Evolutionary conservation across 805 yeast species (phyloP), one percentile per base, ranked within the genome.

Genomic region (Sugiyamaella boreocaroliniensis): DNA sequence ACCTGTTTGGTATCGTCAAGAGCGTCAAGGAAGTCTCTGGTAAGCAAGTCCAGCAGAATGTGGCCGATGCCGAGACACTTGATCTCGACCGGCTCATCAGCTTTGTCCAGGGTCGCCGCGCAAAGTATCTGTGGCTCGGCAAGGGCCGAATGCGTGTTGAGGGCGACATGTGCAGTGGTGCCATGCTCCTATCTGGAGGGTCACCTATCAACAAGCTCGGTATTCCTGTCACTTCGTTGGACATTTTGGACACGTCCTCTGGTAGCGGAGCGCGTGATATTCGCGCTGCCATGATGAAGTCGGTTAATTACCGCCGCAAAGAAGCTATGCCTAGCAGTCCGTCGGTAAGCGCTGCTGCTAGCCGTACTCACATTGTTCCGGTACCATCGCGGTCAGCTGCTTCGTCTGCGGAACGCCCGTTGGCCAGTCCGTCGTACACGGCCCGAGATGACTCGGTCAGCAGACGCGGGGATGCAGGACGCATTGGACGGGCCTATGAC

Each of bases 1-100:
- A 66, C 32, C 52, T 68, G 29, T 58, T 69, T 26, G 65, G 66
- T 57, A 88, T 79, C 32, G 86, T 87, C 37, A 86, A 85, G 61
- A 76, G 80, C 16, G 86, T 86, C 20, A 86, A 83, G 60, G 93
- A 87, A 62, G 74, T 79, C 6, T 71, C 76, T 37, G 74, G 69
- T 49, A 67, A 52, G 59, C 68, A 56, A 64, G 69, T 58, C 58
- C 63, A 60, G 42, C 22, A 41, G 2, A 59, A 51, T 26, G 61
- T 68, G 19, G 54, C 65, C 9, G 70, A 66, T 43, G 57, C 64
- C 16, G 74, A 71, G 47, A 71, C 73, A 1, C 51, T 59, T 20
- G 72, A 69, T 40, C 55, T 69, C 5, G 74, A 70, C 16, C 62
- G 64, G 42, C 53, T 71, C 41, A 53, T 61, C 1, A 56, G 57